phyloP scores from a whole-genome alignment of 2,329 filamentous ascomycete genomes.

The Ilyonectria mors-panacis region DNA sequence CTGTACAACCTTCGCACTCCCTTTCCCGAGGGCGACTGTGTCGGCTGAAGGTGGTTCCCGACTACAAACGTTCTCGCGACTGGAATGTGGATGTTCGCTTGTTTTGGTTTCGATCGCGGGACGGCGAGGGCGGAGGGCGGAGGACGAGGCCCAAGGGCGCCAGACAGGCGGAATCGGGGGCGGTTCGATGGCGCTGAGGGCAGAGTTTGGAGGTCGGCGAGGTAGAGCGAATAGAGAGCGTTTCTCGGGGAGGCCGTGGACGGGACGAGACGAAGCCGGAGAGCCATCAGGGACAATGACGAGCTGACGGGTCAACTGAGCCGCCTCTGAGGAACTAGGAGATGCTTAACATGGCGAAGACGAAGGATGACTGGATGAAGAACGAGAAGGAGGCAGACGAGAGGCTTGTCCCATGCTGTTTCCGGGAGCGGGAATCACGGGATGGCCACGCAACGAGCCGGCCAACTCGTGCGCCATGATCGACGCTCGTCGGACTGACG shows the following conservation, averaged over 20 bases:
- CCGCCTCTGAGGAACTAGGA: conserved; percentile 2
- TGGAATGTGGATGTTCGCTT: conserved; percentile 28
- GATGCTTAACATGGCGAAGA: background rate
- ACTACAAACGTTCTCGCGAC: conserved; percentile 19
- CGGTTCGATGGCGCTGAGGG: background rate
- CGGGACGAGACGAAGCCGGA: conserved; percentile 29
- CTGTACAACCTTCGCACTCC: background rate
- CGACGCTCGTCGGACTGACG: conserved; percentile 12
- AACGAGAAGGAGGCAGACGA: background rate
- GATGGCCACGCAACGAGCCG: conserved; percentile 22
- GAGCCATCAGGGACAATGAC: background rate
- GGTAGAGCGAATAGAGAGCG: background rate
- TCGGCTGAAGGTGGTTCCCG: background rate
- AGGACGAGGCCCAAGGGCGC: background rate
- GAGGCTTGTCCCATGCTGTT: conserved; percentile 12
- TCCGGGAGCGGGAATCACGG: conserved; percentile 27
- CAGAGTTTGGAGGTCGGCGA: background rate
- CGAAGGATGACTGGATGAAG: background rate
- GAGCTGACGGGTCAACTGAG: conserved; percentile 6
- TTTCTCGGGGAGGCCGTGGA: conserved; percentile 32
- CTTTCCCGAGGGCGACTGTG: conserved; percentile 9
- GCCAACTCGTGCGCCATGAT: background rate
- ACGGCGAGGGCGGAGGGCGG: conserved; percentile 12
- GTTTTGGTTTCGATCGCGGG: conserved; percentile 8
- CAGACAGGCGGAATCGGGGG: background rate